Evolutionary conservation across 331 rosid species (phyloP).

Genomic region (Malus hybrid): DNA sequence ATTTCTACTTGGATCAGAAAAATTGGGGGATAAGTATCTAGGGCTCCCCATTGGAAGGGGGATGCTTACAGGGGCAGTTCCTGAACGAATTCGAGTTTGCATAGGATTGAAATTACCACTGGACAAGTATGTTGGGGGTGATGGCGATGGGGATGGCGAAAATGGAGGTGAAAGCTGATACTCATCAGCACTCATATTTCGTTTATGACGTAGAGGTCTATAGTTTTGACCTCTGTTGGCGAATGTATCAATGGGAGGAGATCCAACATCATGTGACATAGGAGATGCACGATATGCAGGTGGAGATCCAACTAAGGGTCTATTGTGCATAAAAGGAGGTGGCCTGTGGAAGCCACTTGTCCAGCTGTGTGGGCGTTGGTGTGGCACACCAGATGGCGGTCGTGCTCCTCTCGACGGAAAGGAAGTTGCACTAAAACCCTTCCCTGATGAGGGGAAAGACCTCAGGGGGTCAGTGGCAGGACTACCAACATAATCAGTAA

Average conservation of each 20-base stretch:
- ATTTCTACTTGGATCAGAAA: conserved; percentile 62
- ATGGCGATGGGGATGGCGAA: conserved; percentile 75
- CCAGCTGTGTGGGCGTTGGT: conserved; percentile 71
- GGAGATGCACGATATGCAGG: conserved; percentile 48
- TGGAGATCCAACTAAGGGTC: conserved; percentile 50
- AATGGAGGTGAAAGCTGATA: conserved; percentile 88
- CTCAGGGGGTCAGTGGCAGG: conserved; percentile 70
- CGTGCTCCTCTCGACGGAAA: conserved; percentile 39
- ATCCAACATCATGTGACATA: conserved; percentile 41
- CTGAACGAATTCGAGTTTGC: conserved; percentile 43
- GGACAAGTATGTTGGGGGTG: conserved; percentile 50
- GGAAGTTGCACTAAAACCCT: conserved; percentile 53
- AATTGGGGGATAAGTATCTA: conserved; percentile 61
- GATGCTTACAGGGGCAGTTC: conserved; percentile 76
- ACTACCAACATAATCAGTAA: conserved; percentile 81
- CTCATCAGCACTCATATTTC: conserved; percentile 48
- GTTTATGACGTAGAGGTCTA: conserved; percentile 29
- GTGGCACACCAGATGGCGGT: conserved; percentile 39
- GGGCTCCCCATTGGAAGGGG: conserved; percentile 48
- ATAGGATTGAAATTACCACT: conserved; percentile 35
- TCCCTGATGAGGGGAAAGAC: conserved; percentile 46
- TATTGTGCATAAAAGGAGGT: conserved; percentile 39
- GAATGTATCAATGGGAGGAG: conserved; percentile 47
- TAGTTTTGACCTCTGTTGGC: conserved; percentile 33
- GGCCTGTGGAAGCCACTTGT: conserved; percentile 58